A percentile compares a stretch with the other conserved stretches of the same genome.
phyloP scores from a whole-genome alignment of 2,329 filamentous ascomycete species.

The Claviceps humidiphila region DNA sequence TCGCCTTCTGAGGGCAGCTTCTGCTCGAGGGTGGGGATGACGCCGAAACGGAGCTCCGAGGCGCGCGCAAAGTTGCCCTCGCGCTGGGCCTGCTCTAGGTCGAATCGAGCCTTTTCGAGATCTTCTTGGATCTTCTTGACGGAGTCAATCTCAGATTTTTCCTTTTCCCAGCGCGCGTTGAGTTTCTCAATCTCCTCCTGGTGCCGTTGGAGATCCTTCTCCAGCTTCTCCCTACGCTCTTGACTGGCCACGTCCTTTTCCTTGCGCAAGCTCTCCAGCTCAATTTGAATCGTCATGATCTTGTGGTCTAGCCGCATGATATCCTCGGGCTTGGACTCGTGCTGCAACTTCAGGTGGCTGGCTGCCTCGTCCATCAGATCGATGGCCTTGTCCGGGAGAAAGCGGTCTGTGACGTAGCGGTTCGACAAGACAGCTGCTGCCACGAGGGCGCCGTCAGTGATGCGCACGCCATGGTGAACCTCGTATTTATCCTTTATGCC shows the following conservation, averaged over 20 bases:
- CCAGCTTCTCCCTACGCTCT: constrained; percentile 76
- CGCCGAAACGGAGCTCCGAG: constrained; percentile 80
- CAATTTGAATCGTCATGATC: constrained; percentile 96
- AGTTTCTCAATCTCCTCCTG: constrained; percentile 65
- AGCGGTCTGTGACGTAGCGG: constrained; percentile 91
- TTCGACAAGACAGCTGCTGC: constrained; percentile 88
- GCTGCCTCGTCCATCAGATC: constrained; percentile 94
- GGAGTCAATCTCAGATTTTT: constrained; percentile 69
- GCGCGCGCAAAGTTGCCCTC: constrained; percentile 80
- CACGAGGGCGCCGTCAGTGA: constrained; percentile 83
- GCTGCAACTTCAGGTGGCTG: constrained; percentile 76
- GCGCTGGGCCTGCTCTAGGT: constrained; percentile 77
- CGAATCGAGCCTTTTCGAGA: constrained; percentile 72
- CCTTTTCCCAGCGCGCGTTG: constrained; percentile 79
- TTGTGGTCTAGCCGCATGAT: constrained; percentile 87
- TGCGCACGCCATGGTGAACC: constrained; percentile 89
- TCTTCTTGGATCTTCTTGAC: constrained; percentile 81
- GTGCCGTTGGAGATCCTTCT: constrained; percentile 60
- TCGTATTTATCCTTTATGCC: constrained; percentile 98
- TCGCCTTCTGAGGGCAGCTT: constrained; percentile 66
- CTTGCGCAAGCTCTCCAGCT: constrained; percentile 85
- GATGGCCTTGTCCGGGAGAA: constrained; percentile 93
- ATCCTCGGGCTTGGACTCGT: constrained; percentile 92
- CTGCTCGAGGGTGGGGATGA: constrained; percentile 68
- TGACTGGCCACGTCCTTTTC: constrained; percentile 83